Conservation (phyloP, 139 green algal species). For the Chlorella ohadii region DNA sequence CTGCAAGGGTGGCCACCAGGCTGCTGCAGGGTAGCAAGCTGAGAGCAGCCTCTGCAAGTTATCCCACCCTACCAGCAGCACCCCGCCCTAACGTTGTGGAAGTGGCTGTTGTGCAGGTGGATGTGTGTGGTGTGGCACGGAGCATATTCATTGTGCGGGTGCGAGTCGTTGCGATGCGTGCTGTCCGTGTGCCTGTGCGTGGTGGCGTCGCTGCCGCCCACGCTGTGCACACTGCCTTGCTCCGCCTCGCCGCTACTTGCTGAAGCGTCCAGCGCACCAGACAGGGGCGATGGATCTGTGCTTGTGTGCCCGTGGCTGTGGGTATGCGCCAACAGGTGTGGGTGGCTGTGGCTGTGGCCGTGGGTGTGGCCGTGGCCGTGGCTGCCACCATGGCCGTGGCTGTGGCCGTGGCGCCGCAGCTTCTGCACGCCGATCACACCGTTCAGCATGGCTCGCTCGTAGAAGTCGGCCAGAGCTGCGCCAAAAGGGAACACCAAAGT, state of each 20-base stretch:
- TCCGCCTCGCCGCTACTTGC: no score
- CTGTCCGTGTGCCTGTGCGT: neutral
- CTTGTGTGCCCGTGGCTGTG: neutral
- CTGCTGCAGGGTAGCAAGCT: no score
- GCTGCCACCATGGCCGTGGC: neutral
- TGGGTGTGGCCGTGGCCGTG: conserved; percentile 7
- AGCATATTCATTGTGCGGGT: no score
- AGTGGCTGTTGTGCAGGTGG: neutral
- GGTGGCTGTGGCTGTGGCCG: neutral
- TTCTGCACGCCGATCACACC: conserved; percentile 54
- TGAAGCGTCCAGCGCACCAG: no score
- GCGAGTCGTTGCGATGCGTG: neutral
- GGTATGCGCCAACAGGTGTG: no score
- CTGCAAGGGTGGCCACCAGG: no score
- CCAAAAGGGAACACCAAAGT: neutral
- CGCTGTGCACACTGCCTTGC: no score
- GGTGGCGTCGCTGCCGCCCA: no score
- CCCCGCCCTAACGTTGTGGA: no score
- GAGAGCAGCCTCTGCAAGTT: no score
- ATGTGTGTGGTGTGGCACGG: neutral
- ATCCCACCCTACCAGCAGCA: no score
- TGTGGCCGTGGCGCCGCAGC: conserved; percentile 8
- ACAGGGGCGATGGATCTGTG: neutral
- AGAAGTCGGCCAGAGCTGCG: conserved; percentile 39
- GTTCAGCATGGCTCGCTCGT: conserved; percentile 34